Percentiles rank a stretch among this genome's conserved stretches.
Conservation (phyloP, 108 stramenopile species). For the Mayamaea pseudoterrestris region DNA sequence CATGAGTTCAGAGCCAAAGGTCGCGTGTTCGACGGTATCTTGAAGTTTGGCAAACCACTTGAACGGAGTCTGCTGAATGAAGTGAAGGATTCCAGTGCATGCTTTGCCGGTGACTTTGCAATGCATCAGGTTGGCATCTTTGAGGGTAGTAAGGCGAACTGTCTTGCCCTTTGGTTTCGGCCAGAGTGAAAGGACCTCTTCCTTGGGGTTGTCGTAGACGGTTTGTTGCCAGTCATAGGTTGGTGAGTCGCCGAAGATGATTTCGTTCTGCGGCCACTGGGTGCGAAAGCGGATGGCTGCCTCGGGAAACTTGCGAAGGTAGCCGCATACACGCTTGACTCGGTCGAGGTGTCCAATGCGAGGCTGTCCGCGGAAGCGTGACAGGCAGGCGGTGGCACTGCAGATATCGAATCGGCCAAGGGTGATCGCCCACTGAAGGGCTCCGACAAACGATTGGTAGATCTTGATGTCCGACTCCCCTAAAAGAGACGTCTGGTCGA, state of each 20-base stretch:
- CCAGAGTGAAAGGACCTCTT: too few relatives aligned
- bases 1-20: slow-evolving; percentile 19
- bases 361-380: slow-evolving; percentile 3
- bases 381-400: slow-evolving; percentile 9
- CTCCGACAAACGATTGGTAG: slow-evolving; percentile 17
- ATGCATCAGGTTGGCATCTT: slow-evolving; percentile 4
- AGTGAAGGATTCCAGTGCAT: slow-evolving; percentile 15
- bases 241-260: background rate
- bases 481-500: slow-evolving; percentile 6
- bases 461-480: slow-evolving; percentile 3
- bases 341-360: slow-evolving; percentile 12
- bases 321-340: slow-evolving; percentile 15
- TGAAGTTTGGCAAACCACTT: slow-evolving; percentile 24
- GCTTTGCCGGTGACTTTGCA: slow-evolving; percentile 7
- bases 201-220: slow-evolving; percentile 5
- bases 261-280: background rate
- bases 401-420: slow-evolving; percentile 20
- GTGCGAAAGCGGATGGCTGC: background rate
- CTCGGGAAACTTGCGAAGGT: slow-evolving; percentile 9
- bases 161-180: too few relatives aligned
- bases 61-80: slow-evolving; percentile 19
- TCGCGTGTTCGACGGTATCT: slow-evolving; percentile 22
- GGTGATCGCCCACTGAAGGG: slow-evolving; percentile 17
- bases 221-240: background rate
- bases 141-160: too few relatives aligned